Evolutionary conservation across 2,329 filamentous ascomycete genomes (phyloP).

Genomic region (Colletotrichum sp.): DNA sequence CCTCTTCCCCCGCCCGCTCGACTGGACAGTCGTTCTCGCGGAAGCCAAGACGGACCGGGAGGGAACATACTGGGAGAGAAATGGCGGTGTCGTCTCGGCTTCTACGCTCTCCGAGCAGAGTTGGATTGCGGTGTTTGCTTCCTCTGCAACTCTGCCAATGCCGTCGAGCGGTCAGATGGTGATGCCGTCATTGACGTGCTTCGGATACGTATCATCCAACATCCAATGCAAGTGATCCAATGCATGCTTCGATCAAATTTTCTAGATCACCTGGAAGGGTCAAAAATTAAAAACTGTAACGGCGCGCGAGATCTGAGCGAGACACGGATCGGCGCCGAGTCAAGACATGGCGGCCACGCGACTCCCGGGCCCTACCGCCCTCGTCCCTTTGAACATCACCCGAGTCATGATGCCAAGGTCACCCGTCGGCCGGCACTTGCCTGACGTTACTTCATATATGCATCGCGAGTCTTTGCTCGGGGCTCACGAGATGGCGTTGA

Average conservation of each 20-base stretch:
- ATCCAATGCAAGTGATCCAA: background rate
- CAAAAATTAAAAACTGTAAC: background rate
- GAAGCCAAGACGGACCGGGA: constrained; percentile 1
- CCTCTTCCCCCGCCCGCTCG: background rate
- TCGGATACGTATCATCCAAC: background rate
- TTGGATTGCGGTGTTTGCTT: background rate
- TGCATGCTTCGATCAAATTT: background rate
- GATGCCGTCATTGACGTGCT: background rate
- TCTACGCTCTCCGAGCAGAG: background rate
- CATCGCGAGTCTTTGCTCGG: background rate
- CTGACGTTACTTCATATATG: constrained; percentile 8
- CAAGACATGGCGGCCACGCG: constrained; percentile 15
- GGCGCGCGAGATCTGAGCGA: background rate
- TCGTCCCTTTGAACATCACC: background rate
- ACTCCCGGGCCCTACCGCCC: background rate
- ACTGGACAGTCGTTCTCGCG: background rate
- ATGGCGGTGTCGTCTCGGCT: background rate
- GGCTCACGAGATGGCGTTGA: background rate
- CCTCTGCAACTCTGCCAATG: background rate
- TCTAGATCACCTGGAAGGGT: constrained; percentile 4
- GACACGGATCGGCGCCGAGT: constrained; percentile 15
- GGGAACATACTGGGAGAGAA: background rate
- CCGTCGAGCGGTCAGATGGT: background rate
- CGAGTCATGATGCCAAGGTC: constrained; percentile 14
- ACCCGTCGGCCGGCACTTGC: background rate